A percentile compares a stretch with the other conserved stretches of the same genome.
Conservation (phyloP, 23 red algal genomes). For the Gracilaria domingensis region DNA sequence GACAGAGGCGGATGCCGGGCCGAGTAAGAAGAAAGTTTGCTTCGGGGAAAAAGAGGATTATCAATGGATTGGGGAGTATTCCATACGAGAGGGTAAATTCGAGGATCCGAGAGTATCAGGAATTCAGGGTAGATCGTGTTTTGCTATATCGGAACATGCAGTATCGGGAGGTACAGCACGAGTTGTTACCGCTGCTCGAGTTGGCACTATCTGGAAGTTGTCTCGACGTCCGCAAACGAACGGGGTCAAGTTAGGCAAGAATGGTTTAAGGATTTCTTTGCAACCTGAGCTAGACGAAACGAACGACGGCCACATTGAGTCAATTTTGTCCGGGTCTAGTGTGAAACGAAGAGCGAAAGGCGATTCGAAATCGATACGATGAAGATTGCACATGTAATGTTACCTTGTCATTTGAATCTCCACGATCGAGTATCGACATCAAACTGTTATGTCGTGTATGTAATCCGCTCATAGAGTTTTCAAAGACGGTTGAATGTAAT, state of each 20-base stretch:
- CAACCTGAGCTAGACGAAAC: constrained; percentile 10
- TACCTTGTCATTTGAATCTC: too few species aligned
- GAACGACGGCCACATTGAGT: not conserved
- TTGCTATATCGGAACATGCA: constrained; percentile 41
- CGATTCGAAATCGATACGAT: not conserved
- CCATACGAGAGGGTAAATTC: constrained; percentile 48
- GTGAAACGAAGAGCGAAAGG: constrained; percentile 2
- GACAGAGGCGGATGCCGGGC: constrained; percentile 2
- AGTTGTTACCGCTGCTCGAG: constrained; percentile 23
- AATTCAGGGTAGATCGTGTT: constrained; percentile 44
- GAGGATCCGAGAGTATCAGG: constrained; percentile 28
- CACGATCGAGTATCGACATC: too few species aligned
- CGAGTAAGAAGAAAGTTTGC: constrained; percentile 25
- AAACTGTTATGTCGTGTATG: too few species aligned
- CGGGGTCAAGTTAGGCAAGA: constrained; percentile 29
- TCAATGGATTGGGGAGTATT: constrained; percentile 62
- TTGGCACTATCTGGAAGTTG: constrained; percentile 53
- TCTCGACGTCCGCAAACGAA: constrained; percentile 35
- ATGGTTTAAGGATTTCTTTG: constrained; percentile 42
- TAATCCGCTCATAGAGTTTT: not conserved
- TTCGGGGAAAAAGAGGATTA: constrained; percentile 64
- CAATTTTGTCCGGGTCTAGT: constrained; percentile 4
- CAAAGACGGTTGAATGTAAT: not conserved
- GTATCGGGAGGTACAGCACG: not conserved
- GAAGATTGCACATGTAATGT: not conserved